Evolutionary conservation across 176 grass and related monocot genomes (phyloP), one percentile per base, ranked within the genome.

Genomic region (Avena insularis): DNA sequence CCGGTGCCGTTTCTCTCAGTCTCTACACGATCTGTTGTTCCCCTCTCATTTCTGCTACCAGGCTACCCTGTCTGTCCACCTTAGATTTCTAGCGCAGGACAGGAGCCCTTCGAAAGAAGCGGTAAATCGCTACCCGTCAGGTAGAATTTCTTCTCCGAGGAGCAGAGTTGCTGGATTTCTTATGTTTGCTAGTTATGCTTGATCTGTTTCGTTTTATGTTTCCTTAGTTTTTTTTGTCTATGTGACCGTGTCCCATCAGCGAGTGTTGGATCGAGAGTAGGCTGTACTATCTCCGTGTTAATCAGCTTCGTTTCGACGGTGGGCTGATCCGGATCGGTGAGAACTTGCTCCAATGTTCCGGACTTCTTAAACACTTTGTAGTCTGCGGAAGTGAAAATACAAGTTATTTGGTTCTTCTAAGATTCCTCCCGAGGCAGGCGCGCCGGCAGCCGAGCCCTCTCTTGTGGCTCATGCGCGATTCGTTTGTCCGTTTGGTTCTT

Each of bases 401-500:
- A 83, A 61, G 6, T 4, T 45, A 13, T 36, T 55, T 62, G 63
- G 55, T 48, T 49, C 82, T 40, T 40, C 2, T 46, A 31, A 40
- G 38, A 29, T 46, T 62, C n/a, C 14, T 50, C 70, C 12, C 1
- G 5, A 21, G 12, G 7, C 35, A 31, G 47, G 77, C 12, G 9
- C 59, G 50, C 16, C 47, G 0, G 23, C 23, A 23, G 23, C 23
- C 23, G 23, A 9, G 53, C 11, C 53, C 33, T 58, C 0, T 58
- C 85, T 49, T 75, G 40, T 57, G 12, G 66, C 58, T 79, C 23
- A 23, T 23, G 23, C 23, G 23, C 23, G 23, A 74, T 79, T 50
- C 48, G 6, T 75, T 68, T 84, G 45, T 59, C 51, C 38, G 2
- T 75, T 87, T 57, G 19, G 47, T 84, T 79, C 57, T 66, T 6